These are phyloP conservation scores for Fusarium sp. DNA, from an alignment of 2,329 filamentous ascomycete genomes.

Conservation along the genomic window DNA sequence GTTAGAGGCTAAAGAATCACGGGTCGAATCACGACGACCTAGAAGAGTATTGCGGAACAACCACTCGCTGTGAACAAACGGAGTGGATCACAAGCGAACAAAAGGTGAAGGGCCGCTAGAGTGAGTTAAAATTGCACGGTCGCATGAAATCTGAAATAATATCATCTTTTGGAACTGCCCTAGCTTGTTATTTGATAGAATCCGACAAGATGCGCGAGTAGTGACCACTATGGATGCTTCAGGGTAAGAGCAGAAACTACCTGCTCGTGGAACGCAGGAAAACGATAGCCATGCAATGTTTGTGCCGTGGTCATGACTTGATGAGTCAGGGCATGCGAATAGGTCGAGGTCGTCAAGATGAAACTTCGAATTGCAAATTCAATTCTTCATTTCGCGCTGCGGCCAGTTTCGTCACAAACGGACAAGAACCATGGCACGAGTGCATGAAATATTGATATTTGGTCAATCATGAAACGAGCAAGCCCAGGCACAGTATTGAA, in stretches of 20 bases:
- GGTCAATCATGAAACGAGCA: conserved; percentile 18
- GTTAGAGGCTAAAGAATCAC: conserved; percentile 39
- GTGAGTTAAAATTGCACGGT: conserved; percentile 35
- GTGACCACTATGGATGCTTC: conserved; percentile 4
- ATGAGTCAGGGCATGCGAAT: not conserved
- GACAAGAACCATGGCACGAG: conserved; percentile 5
- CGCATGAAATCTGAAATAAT: conserved; percentile 40
- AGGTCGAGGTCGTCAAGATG: conserved; percentile 13
- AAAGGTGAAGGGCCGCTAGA: conserved; percentile 11
- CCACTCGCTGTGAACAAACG: conserved; percentile 9
- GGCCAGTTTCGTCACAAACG: conserved; percentile 16
- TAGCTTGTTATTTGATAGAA: conserved; percentile 41
- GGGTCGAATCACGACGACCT: conserved; percentile 41
- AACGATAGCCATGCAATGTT: conserved; percentile 5
- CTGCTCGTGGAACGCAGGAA: not conserved
- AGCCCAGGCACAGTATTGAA: conserved; percentile 10
- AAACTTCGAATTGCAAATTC: conserved; percentile 8
- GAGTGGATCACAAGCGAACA: conserved; percentile 9
- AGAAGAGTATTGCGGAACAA: conserved; percentile 30
- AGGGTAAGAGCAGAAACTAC: conserved; percentile 1
- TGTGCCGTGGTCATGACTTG: conserved; percentile 11
- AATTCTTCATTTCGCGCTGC: not conserved
- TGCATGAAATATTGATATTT: conserved; percentile 15
- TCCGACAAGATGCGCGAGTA: conserved; percentile 23
- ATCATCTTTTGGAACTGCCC: conserved; percentile 43